Evolutionary conservation across 2,329 filamentous ascomycete genomes (phyloP), one percentile per base, ranked within the genome.

Genomic region (Drechslerella stenobrocha): DNA sequence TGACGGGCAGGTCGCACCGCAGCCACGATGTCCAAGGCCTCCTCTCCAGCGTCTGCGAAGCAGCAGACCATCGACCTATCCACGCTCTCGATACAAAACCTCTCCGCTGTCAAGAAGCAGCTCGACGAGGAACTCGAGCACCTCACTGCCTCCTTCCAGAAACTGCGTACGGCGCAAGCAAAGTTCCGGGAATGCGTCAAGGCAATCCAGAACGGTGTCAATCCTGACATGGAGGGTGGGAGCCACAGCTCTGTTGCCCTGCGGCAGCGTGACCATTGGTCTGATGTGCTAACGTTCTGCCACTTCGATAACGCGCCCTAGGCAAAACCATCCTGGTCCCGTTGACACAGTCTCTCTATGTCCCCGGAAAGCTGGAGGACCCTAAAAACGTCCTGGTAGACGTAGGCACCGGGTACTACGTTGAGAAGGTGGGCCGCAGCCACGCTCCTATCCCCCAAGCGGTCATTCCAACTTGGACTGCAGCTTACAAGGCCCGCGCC

Each of bases 81-180:
- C 73, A 85, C 83, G 69, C 87, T 98, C 74, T 88, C 87, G 73
- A 81, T 87, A 23, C 88, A 89, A 72, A 92, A 96, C 78, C 87
- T 98, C 72, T 87, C 85, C 72, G 85, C 90, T 73, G 87, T 98
- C 72, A 96, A 98, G 81, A 90, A 93, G 77, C 92, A 96, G 77
- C 87, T 98, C 72, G 92, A 96, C 77, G 87, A 93, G 74, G 93
- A 98, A 78, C 87, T 98, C 71, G 90, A 96, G 76, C 92, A 97
- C 79, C 84, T 98, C 72, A 95, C 90, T 1, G 83, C 81, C 60
- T 97, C 93, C 7, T 96, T 95, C 79, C 82, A 87, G 51, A 93
- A 95, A 76, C 84, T 98, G 1, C 89, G 91, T 71, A 86, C 87
- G 52, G 93, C 93, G 1, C 93, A 97, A 76, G 82, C 84, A 55